Percentiles rank a stretch among this genome's conserved stretches.
Conservation (phyloP, 352 stramenopile species). For the Globisporangium heterothallicum region DNA sequence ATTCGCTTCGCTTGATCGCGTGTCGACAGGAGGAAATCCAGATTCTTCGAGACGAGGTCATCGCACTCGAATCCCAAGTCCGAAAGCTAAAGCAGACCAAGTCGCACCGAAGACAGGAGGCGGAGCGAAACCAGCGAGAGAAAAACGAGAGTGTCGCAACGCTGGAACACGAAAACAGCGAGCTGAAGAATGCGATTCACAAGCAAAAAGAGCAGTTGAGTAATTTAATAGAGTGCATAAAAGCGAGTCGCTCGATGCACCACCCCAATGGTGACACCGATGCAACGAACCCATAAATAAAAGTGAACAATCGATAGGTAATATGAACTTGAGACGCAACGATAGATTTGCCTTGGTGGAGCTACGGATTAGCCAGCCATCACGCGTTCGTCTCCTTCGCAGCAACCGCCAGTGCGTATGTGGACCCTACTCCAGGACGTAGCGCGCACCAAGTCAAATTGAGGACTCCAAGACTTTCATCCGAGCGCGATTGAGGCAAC, state of each 20-base stretch:
- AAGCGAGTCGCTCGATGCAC: slow-evolving; percentile 3
- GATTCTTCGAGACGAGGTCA: slow-evolving; percentile 9
- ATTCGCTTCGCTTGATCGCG: background rate
- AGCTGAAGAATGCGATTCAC: slow-evolving; percentile 13
- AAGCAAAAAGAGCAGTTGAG: slow-evolving; percentile 11
- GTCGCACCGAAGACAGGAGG: background rate
- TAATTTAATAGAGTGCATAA: slow-evolving; percentile 10
- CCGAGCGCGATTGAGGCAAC: background rate
- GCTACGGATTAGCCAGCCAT: too few species aligned
- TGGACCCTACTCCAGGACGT: slow-evolving; percentile 19
- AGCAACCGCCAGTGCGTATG: background rate
- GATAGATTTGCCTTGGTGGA: too few species aligned
- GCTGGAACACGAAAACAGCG: slow-evolving; percentile 4
- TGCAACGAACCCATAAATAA: background rate
- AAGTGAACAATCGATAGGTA: too few species aligned
- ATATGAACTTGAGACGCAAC: too few species aligned
- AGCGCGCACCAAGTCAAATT: slow-evolving; percentile 32
- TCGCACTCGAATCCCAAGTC: slow-evolving; percentile 9
- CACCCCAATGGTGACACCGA: background rate
- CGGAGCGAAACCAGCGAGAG: background rate
- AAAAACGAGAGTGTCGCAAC: background rate
- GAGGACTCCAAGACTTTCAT: slow-evolving; percentile 24
- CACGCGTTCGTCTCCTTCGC: background rate
- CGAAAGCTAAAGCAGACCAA: slow-evolving; percentile 12
- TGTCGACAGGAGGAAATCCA: slow-evolving; percentile 7